Conservation (phyloP, 73 alveolate species). For the Paramecium caudatum region DNA sequence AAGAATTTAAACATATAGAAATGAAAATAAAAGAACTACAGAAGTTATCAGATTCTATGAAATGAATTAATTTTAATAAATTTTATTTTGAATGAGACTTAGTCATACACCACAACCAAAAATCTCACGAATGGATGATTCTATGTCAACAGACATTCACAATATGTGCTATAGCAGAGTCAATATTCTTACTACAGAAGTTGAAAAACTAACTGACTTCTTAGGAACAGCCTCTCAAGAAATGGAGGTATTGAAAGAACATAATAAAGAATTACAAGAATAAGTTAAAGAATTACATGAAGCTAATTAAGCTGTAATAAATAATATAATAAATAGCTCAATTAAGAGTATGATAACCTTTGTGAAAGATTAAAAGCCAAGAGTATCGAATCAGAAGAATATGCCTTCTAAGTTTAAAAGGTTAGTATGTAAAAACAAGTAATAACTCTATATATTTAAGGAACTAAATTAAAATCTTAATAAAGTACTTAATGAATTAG, state of each 20-base stretch:
- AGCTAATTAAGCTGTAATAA: not conserved
- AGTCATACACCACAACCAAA: conserved; percentile 9
- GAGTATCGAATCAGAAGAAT: conserved; percentile 37
- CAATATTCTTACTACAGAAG: conserved; percentile 19
- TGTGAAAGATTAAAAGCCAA: conserved; percentile 39
- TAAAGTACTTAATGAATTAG: conserved; percentile 10
- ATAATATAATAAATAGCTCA: not conserved
- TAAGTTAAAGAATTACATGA: not conserved
- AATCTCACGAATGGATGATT: conserved; percentile 25
- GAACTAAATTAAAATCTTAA: not conserved
- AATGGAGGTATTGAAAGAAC: not conserved
- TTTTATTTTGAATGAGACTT: no score
- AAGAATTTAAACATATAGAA: conserved; percentile 21
- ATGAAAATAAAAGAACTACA: conserved; percentile 1
- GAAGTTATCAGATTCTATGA: conserved; percentile 45
- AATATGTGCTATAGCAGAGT: conserved; percentile 62
- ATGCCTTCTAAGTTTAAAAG: not conserved
- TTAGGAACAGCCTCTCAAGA: conserved; percentile 20
- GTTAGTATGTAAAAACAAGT: conserved; percentile 8
- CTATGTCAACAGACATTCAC: conserved; percentile 43
- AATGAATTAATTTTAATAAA: no score
- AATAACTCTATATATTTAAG: not conserved
- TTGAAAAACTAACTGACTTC: conserved; percentile 46
- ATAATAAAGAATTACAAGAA: not conserved
- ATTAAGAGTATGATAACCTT: conserved; percentile 19